Conservation (phyloP, 169 alveolate genomes). For the Perkinsus chesapeaki region DNA sequence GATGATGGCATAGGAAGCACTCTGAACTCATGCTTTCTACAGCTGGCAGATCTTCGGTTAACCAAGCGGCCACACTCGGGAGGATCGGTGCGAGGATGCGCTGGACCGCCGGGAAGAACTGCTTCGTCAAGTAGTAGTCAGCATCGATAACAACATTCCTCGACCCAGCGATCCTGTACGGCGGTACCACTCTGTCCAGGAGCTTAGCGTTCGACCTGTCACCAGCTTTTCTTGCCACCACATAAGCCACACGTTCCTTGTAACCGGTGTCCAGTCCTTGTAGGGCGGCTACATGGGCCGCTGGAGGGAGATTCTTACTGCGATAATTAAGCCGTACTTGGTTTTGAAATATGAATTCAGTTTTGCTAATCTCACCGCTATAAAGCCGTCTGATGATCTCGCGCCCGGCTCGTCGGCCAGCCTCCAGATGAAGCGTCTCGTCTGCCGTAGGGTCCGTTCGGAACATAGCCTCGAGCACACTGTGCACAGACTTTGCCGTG, state of each 20-base stretch:
- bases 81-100: not conserved
- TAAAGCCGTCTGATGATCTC: not conserved
- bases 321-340: not conserved
- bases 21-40: not conserved
- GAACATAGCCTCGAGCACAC: not conserved
- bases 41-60: not conserved
- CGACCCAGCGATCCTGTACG: not conserved
- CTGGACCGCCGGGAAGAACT: not conserved
- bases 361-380: not conserved
- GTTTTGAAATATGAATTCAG: not conserved
- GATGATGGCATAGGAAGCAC: not conserved
- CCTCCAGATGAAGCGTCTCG: not conserved
- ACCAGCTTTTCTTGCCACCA: not conserved
- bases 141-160: not conserved
- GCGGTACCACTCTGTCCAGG: not conserved
- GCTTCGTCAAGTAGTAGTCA: not conserved
- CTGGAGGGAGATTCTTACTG: not conserved
- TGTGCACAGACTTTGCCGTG: not conserved
- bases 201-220: not conserved
- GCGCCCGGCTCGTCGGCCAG: not conserved
- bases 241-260: not conserved
- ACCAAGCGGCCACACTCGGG: not conserved
- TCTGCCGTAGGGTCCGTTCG: not conserved
- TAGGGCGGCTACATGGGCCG: not conserved
- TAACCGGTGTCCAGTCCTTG: not conserved